Conservation (phyloP, 73 alveolate species). For the Tetrahymena malaccensis region DNA sequence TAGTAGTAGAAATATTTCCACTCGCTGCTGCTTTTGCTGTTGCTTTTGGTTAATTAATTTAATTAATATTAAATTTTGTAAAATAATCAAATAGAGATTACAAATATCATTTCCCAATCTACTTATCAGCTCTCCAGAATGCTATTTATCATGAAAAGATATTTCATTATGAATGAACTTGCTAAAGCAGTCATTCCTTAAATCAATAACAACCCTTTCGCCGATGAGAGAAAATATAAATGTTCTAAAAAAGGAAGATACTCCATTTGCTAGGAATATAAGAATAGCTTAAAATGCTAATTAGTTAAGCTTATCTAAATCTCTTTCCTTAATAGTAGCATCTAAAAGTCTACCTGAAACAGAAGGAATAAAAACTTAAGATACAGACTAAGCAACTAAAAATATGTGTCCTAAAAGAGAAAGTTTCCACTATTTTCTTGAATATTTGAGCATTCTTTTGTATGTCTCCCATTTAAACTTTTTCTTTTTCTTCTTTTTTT, state of each 20-base stretch:
- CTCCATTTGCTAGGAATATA: not conserved
- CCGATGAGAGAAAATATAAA: not conserved
- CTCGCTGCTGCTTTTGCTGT: not conserved
- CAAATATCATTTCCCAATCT: not conserved
- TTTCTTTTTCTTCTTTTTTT: not conserved
- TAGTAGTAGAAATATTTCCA: not conserved
- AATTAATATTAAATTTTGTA: not conserved
- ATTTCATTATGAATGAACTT: not conserved
- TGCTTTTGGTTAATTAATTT: not conserved
- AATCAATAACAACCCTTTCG: not conserved
- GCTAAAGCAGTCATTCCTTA: not conserved
- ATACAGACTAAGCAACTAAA: not conserved
- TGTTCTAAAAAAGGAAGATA: not conserved
- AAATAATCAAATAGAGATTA: not conserved
- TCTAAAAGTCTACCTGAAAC: not conserved
- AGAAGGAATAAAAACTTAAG: not conserved
- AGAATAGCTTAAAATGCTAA: not conserved
- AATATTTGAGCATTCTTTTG: not conserved
- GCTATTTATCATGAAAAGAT: not conserved
- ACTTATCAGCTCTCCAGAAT: not conserved
- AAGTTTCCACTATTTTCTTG: not conserved
- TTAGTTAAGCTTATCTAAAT: not conserved
- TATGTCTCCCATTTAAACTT: not conserved
- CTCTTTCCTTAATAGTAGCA: not conserved
- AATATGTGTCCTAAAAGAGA: not conserved